Evolutionary conservation across 352 stramenopile species (phyloP).

Genomic region (Pythium pyrilobum): DNA sequence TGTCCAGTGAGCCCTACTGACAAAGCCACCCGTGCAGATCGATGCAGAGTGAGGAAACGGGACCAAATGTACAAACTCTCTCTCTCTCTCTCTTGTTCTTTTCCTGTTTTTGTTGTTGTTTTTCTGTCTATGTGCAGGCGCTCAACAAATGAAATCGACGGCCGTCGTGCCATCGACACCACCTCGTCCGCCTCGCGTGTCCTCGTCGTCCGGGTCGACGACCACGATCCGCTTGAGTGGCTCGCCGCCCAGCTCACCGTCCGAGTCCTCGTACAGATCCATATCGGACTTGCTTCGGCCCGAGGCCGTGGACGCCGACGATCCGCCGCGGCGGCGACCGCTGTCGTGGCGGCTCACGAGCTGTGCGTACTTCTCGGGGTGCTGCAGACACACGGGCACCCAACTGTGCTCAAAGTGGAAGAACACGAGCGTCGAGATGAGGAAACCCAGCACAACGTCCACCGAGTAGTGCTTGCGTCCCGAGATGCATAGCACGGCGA

Average conservation of each 20-base stretch:
- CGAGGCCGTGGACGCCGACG: not conserved
- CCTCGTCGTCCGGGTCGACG: not conserved
- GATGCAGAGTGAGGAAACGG: too few relatives aligned
- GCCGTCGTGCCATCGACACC: not conserved
- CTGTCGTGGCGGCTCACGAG: not conserved
- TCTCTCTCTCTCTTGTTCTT: not conserved
- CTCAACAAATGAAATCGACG: slow-evolving; percentile 4
- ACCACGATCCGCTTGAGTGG: slow-evolving; percentile 8
- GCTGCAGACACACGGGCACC: slow-evolving; percentile 20
- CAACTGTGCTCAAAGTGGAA: slow-evolving; percentile 43
- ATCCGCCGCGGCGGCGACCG: not conserved
- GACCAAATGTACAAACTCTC: too few relatives aligned
- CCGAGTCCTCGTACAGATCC: not conserved
- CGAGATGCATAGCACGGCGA: slow-evolving; percentile 30
- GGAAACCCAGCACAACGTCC: slow-evolving; percentile 33
- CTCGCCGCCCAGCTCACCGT: not conserved
- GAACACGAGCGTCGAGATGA: slow-evolving; percentile 34
- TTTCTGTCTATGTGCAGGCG: too few relatives aligned
- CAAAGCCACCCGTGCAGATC: too few relatives aligned
- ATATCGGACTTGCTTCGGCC: slow-evolving; percentile 6
- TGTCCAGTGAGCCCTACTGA: too few relatives aligned
- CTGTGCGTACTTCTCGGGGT: not conserved
- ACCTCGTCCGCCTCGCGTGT: not conserved
- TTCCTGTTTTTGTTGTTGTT: not conserved
- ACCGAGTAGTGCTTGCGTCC: slow-evolving; percentile 41